A percentile compares a stretch with the other conserved stretches of the same genome.
These are phyloP conservation scores for Cladosporium sp. DNA, from an alignment of 2,329 filamentous ascomycete genomes.

Conservation along the genomic window DNA sequence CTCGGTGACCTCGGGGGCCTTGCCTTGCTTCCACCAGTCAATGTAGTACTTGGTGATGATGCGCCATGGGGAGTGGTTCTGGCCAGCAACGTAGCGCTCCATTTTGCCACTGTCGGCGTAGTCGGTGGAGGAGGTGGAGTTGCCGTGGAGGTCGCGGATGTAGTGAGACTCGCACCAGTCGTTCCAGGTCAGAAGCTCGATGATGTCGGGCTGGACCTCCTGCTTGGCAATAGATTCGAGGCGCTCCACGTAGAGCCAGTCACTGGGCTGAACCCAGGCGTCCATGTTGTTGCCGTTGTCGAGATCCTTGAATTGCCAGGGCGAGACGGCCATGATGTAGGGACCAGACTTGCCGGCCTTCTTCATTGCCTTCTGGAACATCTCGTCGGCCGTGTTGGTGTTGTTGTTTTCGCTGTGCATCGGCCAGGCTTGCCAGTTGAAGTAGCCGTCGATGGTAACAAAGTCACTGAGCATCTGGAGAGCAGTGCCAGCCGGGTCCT, in stretches of 20 bases:
- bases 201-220: constrained; percentile 33
- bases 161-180: constrained; percentile 38
- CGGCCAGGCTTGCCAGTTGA: constrained; percentile 39
- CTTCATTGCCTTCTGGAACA: constrained; percentile 32
- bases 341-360: constrained; percentile 32
- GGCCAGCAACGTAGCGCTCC: constrained; percentile 33
- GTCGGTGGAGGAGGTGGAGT: constrained; percentile 17
- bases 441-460: constrained; percentile 33
- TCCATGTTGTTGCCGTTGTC: constrained; percentile 32
- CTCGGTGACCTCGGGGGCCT: constrained; percentile 28
- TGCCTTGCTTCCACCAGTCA: constrained; percentile 33
- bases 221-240: constrained; percentile 22
- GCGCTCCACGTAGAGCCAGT: constrained; percentile 34
- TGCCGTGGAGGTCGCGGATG: constrained; percentile 33
- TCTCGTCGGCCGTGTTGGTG: constrained; percentile 28
- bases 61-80: constrained; percentile 35
- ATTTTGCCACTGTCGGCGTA: constrained; percentile 31
- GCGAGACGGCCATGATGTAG: constrained; percentile 37
- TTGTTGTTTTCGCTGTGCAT: constrained; percentile 29
- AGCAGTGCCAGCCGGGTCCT: constrained; percentile 21
- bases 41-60: constrained; percentile 37
- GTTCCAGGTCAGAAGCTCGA: constrained; percentile 38
- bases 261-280: constrained; percentile 34
- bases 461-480: constrained; percentile 29
- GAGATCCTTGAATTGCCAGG: constrained; percentile 38